Evolutionary conservation across 805 yeast species (phyloP).

Genomic region (Yamadazyma kitorensis): DNA sequence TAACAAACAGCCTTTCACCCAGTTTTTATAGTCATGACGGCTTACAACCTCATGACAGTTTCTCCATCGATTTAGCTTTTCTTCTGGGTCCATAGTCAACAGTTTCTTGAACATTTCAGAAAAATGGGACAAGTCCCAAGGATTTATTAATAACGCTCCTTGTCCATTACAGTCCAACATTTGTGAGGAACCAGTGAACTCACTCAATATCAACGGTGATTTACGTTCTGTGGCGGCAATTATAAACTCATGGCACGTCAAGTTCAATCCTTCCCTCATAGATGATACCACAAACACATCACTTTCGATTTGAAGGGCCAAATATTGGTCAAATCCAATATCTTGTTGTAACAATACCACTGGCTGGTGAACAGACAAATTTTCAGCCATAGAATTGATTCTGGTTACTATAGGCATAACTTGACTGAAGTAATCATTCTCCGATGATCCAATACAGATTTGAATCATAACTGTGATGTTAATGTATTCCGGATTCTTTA

Average conservation of each 20-base stretch:
- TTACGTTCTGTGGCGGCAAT: constrained; percentile 67
- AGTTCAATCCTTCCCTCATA: constrained; percentile 94
- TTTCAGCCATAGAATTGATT: constrained; percentile 73
- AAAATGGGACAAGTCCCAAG: constrained; percentile 78
- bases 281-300: constrained; percentile 85
- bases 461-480: constrained; percentile 75
- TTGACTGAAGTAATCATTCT: constrained; percentile 66
- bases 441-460: constrained; percentile 60
- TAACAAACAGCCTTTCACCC: constrained; percentile 62
- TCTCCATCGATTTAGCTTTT: constrained; percentile 61
- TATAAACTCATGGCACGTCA: constrained; percentile 92
- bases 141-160: constrained; percentile 79
- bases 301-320: constrained; percentile 84
- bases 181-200: constrained; percentile 92
- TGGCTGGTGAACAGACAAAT: constrained; percentile 73
- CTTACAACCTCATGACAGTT: constrained; percentile 55
- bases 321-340: constrained; percentile 81
- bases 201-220: constrained; percentile 84
- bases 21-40: constrained; percentile 66
- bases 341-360: constrained; percentile 88
- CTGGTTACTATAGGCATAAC: constrained; percentile 76
- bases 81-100: constrained; percentile 62
- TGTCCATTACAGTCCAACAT: constrained; percentile 51
- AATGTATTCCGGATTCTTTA: constrained; percentile 66
- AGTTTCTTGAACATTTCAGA: constrained; percentile 61